Evolutionary conservation across 441 rosid species (phyloP), one percentile per base, ranked within the genome.

Genomic region (Mallotus repandus): DNA sequence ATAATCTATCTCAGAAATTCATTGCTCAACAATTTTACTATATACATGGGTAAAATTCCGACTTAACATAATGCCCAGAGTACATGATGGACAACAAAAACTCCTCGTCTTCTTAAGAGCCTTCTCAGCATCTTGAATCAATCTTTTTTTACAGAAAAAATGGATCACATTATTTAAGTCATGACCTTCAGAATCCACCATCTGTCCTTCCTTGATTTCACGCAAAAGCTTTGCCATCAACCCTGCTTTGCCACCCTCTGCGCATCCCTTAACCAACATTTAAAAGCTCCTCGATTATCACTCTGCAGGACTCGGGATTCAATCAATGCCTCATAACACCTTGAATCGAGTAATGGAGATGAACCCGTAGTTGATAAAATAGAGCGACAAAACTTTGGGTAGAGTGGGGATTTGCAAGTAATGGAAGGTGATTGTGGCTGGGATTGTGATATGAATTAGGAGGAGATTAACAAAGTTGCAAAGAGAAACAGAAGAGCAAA

Each of bases 41-140:
- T 66, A 60, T 70, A 70, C 70, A 61, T 55, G 6, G 25, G 73
- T 56, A 49, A 63, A 78, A 73, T 18, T 19, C 21, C 55, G 64
- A 38, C 7, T 38, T 2, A 38, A 38, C 41, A 0, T 38, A 38
- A 38, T 38, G 7, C 7, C 41, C 14, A 25, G 7, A 9, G 7
- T 50, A 66, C 7, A 49, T 48, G 55, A 35, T 38, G 41, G 9
- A 70, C 22, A 50, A 5, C 15, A 41, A 7, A 14, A 50, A 18
- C 12, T 65, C 74, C 77, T 56, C 58, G 89, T 92, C 81, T 87
- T 94, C 83, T 77, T 85, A 76, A 92, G 74, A 29, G 97, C 98
- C 84, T 89, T 92, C 79, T 91, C 99, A 4, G 99, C 98, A 77
- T 92, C 99, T 70, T 84, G 84, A 97, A 92, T 94, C 77, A 94